Conservation (phyloP, 306 rosid genomes). For the Trifolium fragiferum region DNA sequence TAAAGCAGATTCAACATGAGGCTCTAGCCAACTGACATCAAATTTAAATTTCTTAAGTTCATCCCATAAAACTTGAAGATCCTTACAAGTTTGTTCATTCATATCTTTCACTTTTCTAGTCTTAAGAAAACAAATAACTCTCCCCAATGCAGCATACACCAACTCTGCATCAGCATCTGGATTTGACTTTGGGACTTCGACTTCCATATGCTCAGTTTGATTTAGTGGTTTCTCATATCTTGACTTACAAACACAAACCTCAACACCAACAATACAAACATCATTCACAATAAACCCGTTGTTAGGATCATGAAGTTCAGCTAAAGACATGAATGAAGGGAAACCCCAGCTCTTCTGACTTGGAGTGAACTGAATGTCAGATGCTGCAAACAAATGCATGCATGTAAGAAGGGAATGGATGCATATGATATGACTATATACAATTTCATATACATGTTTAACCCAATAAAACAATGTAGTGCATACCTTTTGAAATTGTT, state of each 20-base stretch:
- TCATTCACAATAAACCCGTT: not conserved
- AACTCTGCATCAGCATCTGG: not conserved
- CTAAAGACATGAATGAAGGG: not conserved
- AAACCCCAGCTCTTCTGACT: not conserved
- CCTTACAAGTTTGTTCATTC: not conserved
- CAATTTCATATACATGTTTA: too few species aligned
- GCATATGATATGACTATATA: too few species aligned
- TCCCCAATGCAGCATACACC: not conserved
- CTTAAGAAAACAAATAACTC: not conserved
- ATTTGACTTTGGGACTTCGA: not conserved
- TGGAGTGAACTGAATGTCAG: not conserved
- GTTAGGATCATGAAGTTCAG: not conserved
- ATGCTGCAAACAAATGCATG: not conserved
- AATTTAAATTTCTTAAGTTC: constrained; percentile 37
- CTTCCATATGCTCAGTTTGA: not conserved
- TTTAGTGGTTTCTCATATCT: not conserved
- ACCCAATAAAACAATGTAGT: too few species aligned
- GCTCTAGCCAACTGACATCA: constrained; percentile 46
- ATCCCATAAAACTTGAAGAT: constrained; percentile 39
- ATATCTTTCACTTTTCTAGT: not conserved
- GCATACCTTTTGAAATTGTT: not conserved
- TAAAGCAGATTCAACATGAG: constrained; percentile 42
- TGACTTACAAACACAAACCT: not conserved
- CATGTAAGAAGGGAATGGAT: not conserved
- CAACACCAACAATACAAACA: not conserved